Base-by-base conservation (phyloP, 768 basidiomycete genomes). In the Leccinum sublutescens region DNA sequence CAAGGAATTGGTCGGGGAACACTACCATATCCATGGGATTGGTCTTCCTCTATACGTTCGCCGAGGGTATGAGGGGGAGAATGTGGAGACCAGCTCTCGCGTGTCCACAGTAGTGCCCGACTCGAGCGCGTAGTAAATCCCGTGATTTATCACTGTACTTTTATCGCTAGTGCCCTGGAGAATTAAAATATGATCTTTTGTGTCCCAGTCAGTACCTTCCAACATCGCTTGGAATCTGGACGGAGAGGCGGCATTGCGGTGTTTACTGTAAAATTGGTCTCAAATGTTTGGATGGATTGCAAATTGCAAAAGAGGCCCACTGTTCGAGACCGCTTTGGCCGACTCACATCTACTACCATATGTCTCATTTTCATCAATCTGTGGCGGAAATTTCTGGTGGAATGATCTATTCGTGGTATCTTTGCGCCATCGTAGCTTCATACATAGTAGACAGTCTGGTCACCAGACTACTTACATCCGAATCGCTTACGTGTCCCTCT, bases 1-100 rank as follows among this genome's bases (percentile, higher is more conserved):
- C 15, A 95, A 95, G 69, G 90, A 93, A 71, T 77, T 94, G 49
- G 89, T 94, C 1, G 92, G 92, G 2, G 92, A 94, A 69, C 88
- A 90, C 64, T 92, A 88, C 69, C 88, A 93, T 68, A 89, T 93
- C n/a, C 82, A 86, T 58, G 89, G 89, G 0, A 72, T 89, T 15
- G 86, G 82, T 36, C 62, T 56, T 56, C 69, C 63, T 19, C 19
- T 62, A 50, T 57, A 75, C 58, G 63, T 57, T 58, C 62, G 53
- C 54, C 66, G 66, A 54, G 58, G 48, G 56, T 56, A 27, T 0
- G 72, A 70, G 11, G 64, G 43, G 43, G 43, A 45, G 11, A 49
- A 49, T 27, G 2, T 72, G 29, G 76, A 75, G 25, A 61, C 74
- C 65, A 66, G 67, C 19, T 68, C 74, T 23, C 73, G 74, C 2